Evolutionary conservation across 2,329 filamentous ascomycete species (phyloP), one percentile per base, ranked within the genome.

Genomic region (Aphanoascus verrucosus): DNA sequence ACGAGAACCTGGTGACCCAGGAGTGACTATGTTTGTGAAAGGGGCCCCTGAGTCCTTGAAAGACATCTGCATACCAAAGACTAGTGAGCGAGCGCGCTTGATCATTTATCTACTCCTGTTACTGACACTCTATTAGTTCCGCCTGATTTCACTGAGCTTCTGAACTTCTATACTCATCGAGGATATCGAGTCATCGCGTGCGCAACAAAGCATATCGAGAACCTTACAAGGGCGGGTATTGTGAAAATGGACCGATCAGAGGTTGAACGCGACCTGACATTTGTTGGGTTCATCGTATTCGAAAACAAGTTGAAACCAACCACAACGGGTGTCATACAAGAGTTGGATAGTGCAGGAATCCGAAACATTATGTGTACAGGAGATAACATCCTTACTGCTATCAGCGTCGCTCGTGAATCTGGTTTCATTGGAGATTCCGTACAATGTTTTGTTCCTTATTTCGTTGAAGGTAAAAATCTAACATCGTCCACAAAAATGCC

Each of bases 111-210:
- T 31, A 56, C 45, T n/a, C 14, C 49, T 31, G 15, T 60, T 57
- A 55, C 42, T 48, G 28, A 55, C 50, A 51, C 47, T 81, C 19
- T 17, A 42, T n/a, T 55, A 74, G 83, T 98, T 59, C 93, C 93
- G 0, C 72, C 76, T 31, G 88, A 96, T 65, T 98, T 94, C 62
- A 89, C 97, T 38, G 88, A 96, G 58, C 78, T 94, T 2, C 74
- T 98, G 1, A 84, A 84, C 1, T 83, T 88, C 65, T 98, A 98
- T 69, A 98, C 93, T 0, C 93, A 98, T 63, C 84, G 91, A 64
- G 93, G 94, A 19, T 98, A 90, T 70, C 85, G 93, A 66, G 93
- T 98, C 11, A 98, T 98, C 65, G 94, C 86, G 4, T 96, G 90
- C 65, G 93, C 93, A 5, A 88, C 87, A 0, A 94, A 88, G 66